Evolutionary conservation across 306 rosid genomes (phyloP).

Genomic region (Cucurbita pepo): DNA sequence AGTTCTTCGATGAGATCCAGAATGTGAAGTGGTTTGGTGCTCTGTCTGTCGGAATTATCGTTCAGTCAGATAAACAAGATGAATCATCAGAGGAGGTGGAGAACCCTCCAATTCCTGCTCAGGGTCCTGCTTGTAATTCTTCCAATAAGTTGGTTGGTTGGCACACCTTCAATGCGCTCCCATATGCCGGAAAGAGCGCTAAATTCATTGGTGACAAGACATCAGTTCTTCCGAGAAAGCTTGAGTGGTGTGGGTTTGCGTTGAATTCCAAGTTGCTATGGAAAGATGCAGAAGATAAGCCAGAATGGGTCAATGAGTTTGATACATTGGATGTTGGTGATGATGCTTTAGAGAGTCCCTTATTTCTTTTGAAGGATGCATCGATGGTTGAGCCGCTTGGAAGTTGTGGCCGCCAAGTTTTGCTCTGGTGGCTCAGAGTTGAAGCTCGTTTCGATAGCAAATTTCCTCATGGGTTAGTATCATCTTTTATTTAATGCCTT

Average conservation of each 20-base stretch:
- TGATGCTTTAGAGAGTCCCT: conserved; percentile 55
- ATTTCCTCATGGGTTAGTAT: conserved; percentile 72
- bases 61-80: conserved; percentile 32
- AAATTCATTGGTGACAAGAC: conserved; percentile 67
- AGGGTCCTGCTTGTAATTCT: conserved; percentile 95
- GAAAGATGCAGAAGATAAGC: conserved; percentile 66
- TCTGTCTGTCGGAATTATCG: conserved; percentile 80
- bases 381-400: conserved; percentile 91
- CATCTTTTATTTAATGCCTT: neutral
- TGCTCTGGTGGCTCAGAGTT: conserved; percentile 96
- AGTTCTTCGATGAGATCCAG: conserved; percentile 80
- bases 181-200: conserved; percentile 52
- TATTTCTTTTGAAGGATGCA: conserved; percentile 63
- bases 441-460: conserved; percentile 98
- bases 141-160: conserved; percentile 76
- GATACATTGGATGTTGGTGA: conserved; percentile 37
- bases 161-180: conserved; percentile 78
- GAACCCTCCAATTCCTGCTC: conserved; percentile 42
- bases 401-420: conserved; percentile 79
- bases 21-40: conserved; percentile 85
- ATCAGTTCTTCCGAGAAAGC: conserved; percentile 70
- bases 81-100: conserved; percentile 36
- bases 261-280: conserved; percentile 78
- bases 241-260: conserved; percentile 94
- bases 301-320: conserved; percentile 72